A percentile compares a stretch with the other conserved stretches of the same genome.
phyloP scores from a whole-genome alignment of 768 basidiomycete genomes.

The Boletus fagicola region DNA sequence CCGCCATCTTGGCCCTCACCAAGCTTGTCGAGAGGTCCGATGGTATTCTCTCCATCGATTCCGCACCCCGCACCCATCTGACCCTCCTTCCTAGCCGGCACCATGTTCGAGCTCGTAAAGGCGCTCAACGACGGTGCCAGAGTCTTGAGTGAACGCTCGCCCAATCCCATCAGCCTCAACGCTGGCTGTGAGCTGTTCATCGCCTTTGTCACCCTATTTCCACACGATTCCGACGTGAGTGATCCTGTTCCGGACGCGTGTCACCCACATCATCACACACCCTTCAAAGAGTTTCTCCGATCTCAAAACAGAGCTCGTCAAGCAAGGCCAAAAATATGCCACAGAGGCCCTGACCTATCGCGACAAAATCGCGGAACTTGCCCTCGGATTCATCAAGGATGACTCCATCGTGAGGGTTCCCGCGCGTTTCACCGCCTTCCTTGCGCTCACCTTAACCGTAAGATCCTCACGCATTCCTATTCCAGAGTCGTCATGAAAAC shows the following conservation, averaged over 20 bases:
- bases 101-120: conserved; percentile 89
- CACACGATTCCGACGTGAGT: conserved; percentile 77
- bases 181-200: conserved; percentile 92
- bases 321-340: conserved; percentile 76
- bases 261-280: conserved; percentile 4
- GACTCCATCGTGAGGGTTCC: conserved; percentile 71
- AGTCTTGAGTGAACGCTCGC: conserved; percentile 55
- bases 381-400: conserved; percentile 93
- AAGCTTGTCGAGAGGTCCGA: conserved; percentile 77
- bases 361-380: conserved; percentile 82
- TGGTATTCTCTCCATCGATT: conserved; percentile 46
- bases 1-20: conserved; percentile 83
- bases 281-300: conserved; percentile 69
- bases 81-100: conserved; percentile 56
- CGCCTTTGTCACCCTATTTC: conserved; percentile 81
- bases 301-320: conserved; percentile 79
- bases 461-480: conserved; percentile 98
- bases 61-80: neutral
- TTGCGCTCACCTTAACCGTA: conserved; percentile 17
- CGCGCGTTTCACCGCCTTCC: conserved; percentile 15
- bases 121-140: conserved; percentile 77
- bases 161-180: conserved; percentile 79
- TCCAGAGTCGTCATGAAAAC: conserved; percentile 95
- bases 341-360: conserved; percentile 81
- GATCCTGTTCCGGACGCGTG: conserved; percentile 13